These are phyloP conservation scores for Populus hybrid DNA, from an alignment of 441 rosid species.

Conservation along the genomic window DNA sequence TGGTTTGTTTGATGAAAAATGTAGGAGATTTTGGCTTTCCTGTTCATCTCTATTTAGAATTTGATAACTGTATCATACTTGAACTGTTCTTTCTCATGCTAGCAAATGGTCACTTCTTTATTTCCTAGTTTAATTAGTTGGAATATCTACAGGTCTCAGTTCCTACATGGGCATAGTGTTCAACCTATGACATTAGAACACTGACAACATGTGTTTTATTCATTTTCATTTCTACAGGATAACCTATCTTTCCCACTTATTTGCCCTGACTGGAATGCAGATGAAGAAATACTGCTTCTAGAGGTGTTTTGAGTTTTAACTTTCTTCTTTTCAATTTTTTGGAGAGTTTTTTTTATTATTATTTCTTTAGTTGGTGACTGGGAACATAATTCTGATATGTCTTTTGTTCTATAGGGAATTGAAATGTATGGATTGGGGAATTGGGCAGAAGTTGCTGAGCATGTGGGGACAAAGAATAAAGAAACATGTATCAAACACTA, in stretches of 20 bases:
- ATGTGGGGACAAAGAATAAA: constrained; percentile 95
- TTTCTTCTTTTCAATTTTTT: neutral
- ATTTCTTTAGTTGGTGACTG: neutral
- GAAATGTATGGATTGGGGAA: constrained; percentile 98
- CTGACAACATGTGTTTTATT: neutral
- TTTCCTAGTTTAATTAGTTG: neutral
- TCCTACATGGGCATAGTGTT: neutral
- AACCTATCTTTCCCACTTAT: constrained; percentile 83
- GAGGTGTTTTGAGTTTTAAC: constrained; percentile 45
- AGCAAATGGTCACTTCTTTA: neutral
- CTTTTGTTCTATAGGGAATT: constrained; percentile 56
- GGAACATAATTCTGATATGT: neutral
- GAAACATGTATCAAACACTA: constrained; percentile 87
- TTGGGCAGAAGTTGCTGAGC: constrained; percentile 98
- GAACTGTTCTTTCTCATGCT: neutral
- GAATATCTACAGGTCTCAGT: neutral
- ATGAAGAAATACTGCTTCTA: constrained; percentile 89
- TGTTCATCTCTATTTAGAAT: neutral
- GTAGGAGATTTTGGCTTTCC: neutral
- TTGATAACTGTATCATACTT: neutral
- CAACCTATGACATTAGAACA: neutral
- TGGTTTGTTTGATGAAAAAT: neutral
- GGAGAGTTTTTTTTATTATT: neutral
- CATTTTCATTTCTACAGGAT: constrained; percentile 47
- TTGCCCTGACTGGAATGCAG: constrained; percentile 93